These are phyloP conservation scores for Xenosphaeropsis pyriputrescens DNA, from an alignment of 2,329 filamentous ascomycete genomes.

Conservation along the genomic window DNA sequence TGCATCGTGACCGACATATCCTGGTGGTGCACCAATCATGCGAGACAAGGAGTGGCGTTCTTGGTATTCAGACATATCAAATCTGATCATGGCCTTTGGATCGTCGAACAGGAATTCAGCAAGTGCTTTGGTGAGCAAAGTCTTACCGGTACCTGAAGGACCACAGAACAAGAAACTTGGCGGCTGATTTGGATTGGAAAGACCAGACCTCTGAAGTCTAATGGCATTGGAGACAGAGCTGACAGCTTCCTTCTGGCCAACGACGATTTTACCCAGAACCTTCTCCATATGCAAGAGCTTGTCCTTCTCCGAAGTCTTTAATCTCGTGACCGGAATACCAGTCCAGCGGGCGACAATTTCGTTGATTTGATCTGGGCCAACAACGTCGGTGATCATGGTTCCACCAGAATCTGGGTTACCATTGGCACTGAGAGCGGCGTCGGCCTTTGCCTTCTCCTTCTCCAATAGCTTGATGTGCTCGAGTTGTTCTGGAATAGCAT, in stretches of 20 bases:
- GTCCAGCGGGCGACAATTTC: constrained; percentile 96
- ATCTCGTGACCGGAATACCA: constrained; percentile 89
- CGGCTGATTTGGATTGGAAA: constrained; percentile 90
- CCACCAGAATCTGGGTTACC: constrained; percentile 42
- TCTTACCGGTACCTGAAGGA: constrained; percentile 96
- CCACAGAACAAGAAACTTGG: constrained; percentile 98
- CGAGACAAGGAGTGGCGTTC: constrained; percentile 88
- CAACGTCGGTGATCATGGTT: constrained; percentile 78
- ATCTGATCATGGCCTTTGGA: constrained; percentile 91
- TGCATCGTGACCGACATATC: constrained; percentile 92
- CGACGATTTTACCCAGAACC: constrained; percentile 67
- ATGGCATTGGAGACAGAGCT: constrained; percentile 91
- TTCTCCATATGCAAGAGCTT: constrained; percentile 97
- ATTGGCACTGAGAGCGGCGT: constrained; percentile 47
- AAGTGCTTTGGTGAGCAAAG: constrained; percentile 86
- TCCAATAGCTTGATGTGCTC: constrained; percentile 69
- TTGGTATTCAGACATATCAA: constrained; percentile 99
- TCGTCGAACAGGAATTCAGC: constrained; percentile 98
- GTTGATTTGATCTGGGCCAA: constrained; percentile 96
- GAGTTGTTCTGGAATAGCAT: constrained; percentile 89
- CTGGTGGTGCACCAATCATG: constrained; percentile 95
- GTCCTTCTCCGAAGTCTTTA: constrained; percentile 93
- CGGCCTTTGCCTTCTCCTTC: constrained; percentile 62
- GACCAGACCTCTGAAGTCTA: constrained; percentile 82
- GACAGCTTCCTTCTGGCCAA: constrained; percentile 91